Base-by-base conservation (phyloP, 768 basidiomycete species). In the Auriscalpium vulgare region DNA sequence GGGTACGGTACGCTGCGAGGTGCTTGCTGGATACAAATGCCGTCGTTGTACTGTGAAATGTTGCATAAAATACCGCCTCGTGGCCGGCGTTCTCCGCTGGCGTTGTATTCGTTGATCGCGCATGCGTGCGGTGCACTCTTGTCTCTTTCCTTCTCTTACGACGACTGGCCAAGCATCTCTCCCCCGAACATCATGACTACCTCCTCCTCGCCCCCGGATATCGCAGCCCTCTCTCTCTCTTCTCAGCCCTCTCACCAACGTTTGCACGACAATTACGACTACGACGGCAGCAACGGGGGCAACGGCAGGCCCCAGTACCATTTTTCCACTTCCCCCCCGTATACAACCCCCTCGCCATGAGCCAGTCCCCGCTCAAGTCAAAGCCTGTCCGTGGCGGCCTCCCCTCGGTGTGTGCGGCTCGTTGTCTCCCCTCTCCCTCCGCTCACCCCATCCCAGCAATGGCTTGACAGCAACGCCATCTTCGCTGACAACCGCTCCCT, bases 261-360 rank as follows among this genome's bases (percentile, higher is more conserved):
- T 80, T 82, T 86, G 78, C 82, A 91, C 76, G 88, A 91, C 71
- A 73, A 76, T 85, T 88, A 88, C 74, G 87, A 90, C 77, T 89
- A 85, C 75, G 88, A 91, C 68, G 80, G 77, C 72, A 74, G 72
- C 70, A 72, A 65, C 67, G 65, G 71, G 62, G 72, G 66, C 71
- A 75, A 73, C 54, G 67, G 63, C 62, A 82, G 86, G 72, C 72
- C 76, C 60, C 83, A 75, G 63, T 89, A 84, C 74, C 87, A 85
- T 68, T 91, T 84, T 70, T 73, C 79, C 46, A 84, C 89, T 40
- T 78, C 83, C 69, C 80, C 64, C 75, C 70, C 77, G 81, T 64
- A 58, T 79, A 74, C 68, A 74, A 69, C 59, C 72, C 74, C 10
- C 80, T 81, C 65, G 79, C 78, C 56, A 76, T 87, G 63, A 71